A percentile compares a stretch with the other conserved stretches of the same genome.
These are phyloP conservation scores for Pythium folliculosum DNA, from an alignment of 352 stramenopile species.

Conservation along the genomic window DNA sequence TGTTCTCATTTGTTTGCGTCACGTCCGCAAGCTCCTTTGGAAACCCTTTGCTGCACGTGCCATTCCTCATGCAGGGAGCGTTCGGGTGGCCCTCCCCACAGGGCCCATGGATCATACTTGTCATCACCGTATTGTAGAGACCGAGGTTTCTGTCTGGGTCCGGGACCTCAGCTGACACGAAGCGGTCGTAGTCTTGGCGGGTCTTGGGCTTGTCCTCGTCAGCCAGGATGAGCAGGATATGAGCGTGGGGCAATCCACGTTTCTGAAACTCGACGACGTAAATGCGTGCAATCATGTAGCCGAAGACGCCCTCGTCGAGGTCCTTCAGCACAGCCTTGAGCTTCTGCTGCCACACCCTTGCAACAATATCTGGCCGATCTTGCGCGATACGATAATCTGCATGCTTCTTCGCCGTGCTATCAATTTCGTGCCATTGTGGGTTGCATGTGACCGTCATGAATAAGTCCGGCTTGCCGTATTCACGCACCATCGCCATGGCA, in stretches of 20 bases:
- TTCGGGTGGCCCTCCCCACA: not conserved
- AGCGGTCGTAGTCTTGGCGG: slow-evolving; percentile 1
- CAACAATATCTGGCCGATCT: slow-evolving; percentile 29
- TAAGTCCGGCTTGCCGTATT: slow-evolving; percentile 38
- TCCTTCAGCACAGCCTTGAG: slow-evolving; percentile 14
- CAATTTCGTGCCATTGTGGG: slow-evolving; percentile 42
- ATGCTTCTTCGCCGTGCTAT: slow-evolving; percentile 1
- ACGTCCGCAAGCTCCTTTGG: not conserved
- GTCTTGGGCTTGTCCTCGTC: slow-evolving; percentile 22
- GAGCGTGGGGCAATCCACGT: slow-evolving; percentile 36
- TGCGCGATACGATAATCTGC: not conserved
- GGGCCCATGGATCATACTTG: slow-evolving; percentile 13
- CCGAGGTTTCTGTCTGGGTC: not conserved
- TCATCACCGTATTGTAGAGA: slow-evolving; percentile 1
- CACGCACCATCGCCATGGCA: slow-evolving; percentile 41
- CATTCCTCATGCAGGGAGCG: slow-evolving; percentile 10
- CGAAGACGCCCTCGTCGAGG: slow-evolving; percentile 29
- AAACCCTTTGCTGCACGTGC: slow-evolving; percentile 12
- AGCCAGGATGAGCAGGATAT: slow-evolving; percentile 40
- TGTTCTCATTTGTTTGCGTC: not conserved
- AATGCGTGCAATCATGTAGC: slow-evolving; percentile 21
- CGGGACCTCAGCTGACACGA: slow-evolving; percentile 18
- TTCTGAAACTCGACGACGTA: slow-evolving; percentile 52
- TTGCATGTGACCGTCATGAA: slow-evolving; percentile 66
- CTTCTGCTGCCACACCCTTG: slow-evolving; percentile 29